Evolutionary conservation across 371 early-diverging fungal species (phyloP), one percentile per base, ranked within the genome.

Genomic region (Rhizopus delemar): DNA sequence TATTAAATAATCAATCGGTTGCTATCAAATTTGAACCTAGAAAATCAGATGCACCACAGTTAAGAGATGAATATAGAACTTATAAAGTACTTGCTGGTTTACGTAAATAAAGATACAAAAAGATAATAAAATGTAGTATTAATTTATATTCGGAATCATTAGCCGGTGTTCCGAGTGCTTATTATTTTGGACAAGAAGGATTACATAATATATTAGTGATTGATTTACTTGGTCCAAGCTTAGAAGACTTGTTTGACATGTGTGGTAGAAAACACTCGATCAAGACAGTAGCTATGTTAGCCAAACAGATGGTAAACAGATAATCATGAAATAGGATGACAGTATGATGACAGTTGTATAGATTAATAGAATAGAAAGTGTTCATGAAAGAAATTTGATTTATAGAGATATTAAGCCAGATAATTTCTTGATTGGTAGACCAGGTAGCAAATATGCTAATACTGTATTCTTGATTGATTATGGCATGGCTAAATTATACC

Each of bases 381-480:
- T 99, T 52, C 99, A 99, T 73, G 95, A 97, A 64, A 89, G 91
- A 74, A 94, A 95, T 70, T 79, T 96, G 64, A 93, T 99, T 50
- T 99, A 99, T 75, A 88, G 99, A 58, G 99, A 99, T 75, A 98
- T 99, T 67, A 99, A 99, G 74, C 99, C 99, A 28, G 99, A 99
- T 77, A 99, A 99, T 82, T 99, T 99, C 74, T 76, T 96, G 41
- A 87, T 94, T 62, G 95, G 96, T 51, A 77, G 90, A 36, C 86
- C 91, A 11, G 74, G 83, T 53, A 81, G 84, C 50, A 82, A 85
- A 29, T 77, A 81, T 59, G 82, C 84, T 6, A 81, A 82, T 56
- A 76, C 75, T 43, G 79, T 90, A 16, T 90, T 85, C 63, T 85
- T 92, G 72, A 84, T 98, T 57, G 98, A 98, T 74, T 93, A 94